Percentiles rank a stretch among this genome's conserved stretches.
Conservation (phyloP, 306 rosid genomes). For the Delonix regia region DNA sequence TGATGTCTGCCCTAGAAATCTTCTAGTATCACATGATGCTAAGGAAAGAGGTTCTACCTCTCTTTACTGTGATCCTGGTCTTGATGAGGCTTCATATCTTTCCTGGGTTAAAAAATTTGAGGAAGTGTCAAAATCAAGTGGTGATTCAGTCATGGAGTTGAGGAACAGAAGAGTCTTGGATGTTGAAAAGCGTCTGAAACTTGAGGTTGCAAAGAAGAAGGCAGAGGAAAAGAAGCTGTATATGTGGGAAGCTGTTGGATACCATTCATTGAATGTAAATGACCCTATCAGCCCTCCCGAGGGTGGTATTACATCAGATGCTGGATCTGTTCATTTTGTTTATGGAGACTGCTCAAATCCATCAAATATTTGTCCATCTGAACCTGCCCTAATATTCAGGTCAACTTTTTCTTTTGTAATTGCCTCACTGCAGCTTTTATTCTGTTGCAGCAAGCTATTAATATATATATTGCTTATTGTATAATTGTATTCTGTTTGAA, state of each 20-base stretch:
- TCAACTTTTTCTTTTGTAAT: constrained; percentile 27
- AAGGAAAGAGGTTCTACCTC: constrained; percentile 47
- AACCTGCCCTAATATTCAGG: constrained; percentile 82
- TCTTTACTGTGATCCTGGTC: constrained; percentile 49
- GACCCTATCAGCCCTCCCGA: constrained; percentile 55
- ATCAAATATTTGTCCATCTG: constrained; percentile 54
- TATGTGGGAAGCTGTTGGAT: constrained; percentile 85
- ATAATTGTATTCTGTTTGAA: constrained; percentile 14
- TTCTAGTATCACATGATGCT: constrained; percentile 45
- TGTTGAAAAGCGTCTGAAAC: constrained; percentile 57
- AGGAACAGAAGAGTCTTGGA: constrained; percentile 49
- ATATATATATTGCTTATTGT: not conserved
- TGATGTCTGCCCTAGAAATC: constrained; percentile 62
- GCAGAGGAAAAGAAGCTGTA: constrained; percentile 79
- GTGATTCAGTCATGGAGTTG: constrained; percentile 45
- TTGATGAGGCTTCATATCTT: constrained; percentile 80
- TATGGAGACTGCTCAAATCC: constrained; percentile 92
- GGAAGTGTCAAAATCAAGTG: constrained; percentile 62
- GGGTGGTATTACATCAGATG: constrained; percentile 51
- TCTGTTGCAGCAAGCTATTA: constrained; percentile 18
- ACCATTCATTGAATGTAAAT: constrained; percentile 64
- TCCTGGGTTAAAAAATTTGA: constrained; percentile 89
- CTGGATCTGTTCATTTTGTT: constrained; percentile 82
- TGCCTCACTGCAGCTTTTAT: constrained; percentile 19
- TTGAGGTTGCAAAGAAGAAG: constrained; percentile 75